phyloP scores from a whole-genome alignment of 2,329 filamentous ascomycete species.

The Aspergillus pseudotamarii region DNA sequence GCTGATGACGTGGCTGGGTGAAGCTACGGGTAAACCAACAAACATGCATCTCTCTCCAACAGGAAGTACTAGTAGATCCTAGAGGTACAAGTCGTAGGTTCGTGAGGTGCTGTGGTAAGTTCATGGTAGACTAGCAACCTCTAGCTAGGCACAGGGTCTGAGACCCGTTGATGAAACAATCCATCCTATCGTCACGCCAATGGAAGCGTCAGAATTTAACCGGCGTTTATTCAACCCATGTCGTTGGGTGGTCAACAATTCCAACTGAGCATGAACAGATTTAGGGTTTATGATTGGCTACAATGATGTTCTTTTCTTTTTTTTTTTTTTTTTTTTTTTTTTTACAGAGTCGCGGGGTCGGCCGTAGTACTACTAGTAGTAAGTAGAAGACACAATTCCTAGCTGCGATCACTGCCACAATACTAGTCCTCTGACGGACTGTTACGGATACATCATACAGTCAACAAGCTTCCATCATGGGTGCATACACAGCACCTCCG shows the following conservation, averaged over 20 bases:
- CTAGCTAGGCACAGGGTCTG: neutral
- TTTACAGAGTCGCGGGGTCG: no score
- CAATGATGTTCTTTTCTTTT: no score
- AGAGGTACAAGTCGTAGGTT: neutral
- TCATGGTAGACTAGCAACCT: neutral
- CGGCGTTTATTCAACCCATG: neutral
- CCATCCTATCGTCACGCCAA: neutral
- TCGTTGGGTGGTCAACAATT: no score
- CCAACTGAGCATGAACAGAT: no score
- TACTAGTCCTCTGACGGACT: neutral
- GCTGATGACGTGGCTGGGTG: neutral
- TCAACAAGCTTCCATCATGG: neutral
- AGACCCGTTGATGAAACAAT: neutral
- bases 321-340: no score
- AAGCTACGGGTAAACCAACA: neutral
- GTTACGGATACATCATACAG: no score
- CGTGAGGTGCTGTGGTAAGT: no score
- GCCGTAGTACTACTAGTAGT: no score
- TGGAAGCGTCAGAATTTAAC: neutral
- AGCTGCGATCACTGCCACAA: neutral
- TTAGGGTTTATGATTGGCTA: no score
- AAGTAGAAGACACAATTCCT: no score
- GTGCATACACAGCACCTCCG: neutral
- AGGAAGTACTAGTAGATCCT: neutral
- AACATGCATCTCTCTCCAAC: neutral